Percentiles rank a stretch among this genome's conserved stretches.
Conservation (phyloP, 148 eudicot species). For the Agrostemma githago region DNA sequence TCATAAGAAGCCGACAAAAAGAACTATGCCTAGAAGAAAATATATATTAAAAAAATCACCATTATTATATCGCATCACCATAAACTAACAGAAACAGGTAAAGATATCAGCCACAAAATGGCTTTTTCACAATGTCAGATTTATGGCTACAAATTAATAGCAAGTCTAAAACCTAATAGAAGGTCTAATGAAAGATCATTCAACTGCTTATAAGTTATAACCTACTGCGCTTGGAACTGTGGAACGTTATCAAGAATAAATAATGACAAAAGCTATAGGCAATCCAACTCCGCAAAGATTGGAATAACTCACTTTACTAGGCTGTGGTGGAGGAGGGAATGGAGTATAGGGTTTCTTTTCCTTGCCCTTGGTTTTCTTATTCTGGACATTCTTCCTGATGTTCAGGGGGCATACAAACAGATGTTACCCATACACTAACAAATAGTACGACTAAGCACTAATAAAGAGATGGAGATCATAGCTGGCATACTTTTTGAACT, state of each 20-base stretch:
- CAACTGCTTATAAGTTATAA: background rate
- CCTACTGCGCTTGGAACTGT: slow-evolving; percentile 2
- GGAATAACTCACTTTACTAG: slow-evolving; percentile 67
- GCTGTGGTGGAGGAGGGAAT: slow-evolving; percentile 91
- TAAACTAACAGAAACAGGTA: background rate
- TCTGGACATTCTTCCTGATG: slow-evolving; percentile 88
- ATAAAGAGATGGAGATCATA: background rate
- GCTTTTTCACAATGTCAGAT: background rate
- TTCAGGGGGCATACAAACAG: slow-evolving; percentile 8
- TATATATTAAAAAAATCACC: background rate
- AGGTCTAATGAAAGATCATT: background rate
- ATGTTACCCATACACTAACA: background rate
- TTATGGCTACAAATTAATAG: background rate
- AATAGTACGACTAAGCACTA: background rate
- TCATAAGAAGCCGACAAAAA: background rate
- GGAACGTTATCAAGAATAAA: background rate
- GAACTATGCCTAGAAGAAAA: background rate
- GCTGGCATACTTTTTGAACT: slow-evolving; percentile 66
- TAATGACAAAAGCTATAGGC: background rate
- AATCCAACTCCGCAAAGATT: background rate
- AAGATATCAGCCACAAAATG: background rate
- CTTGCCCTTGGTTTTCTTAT: slow-evolving; percentile 77
- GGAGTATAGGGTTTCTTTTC: slow-evolving; percentile 91
- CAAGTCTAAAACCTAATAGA: too few species aligned
- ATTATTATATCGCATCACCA: background rate